Conservation (phyloP, 345 rosid species). For the Populus nigra region DNA sequence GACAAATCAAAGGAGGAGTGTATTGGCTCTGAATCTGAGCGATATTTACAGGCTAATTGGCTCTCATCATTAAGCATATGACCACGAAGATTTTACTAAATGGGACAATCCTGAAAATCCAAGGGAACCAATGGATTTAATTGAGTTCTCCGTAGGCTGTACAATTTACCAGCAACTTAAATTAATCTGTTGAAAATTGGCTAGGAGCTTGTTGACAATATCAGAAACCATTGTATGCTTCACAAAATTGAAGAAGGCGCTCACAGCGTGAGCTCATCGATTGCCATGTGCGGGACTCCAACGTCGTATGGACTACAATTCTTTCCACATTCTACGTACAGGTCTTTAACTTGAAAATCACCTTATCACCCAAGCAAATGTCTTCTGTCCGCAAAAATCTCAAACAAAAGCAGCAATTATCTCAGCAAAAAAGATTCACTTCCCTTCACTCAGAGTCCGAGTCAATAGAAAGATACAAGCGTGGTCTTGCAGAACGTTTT, state of each 20-base stretch:
- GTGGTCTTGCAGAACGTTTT: conserved; percentile 84
- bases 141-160: conserved; percentile 24
- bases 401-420: conserved; percentile 6
- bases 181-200: conserved; percentile 12
- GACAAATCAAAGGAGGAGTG: too few species aligned
- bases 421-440: conserved; percentile 16
- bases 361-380: conserved; percentile 32
- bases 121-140: conserved; percentile 23
- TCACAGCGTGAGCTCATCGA: conserved; percentile 19
- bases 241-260: not conserved
- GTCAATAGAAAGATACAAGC: conserved; percentile 72
- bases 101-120: conserved; percentile 15
- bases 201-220: conserved; percentile 4
- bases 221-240: conserved; percentile 9
- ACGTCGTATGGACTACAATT: not conserved
- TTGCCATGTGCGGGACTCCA: not conserved
- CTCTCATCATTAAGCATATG: conserved; percentile 32
- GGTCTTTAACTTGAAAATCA: conserved; percentile 6
- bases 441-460: conserved; percentile 66
- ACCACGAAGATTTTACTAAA: conserved; percentile 17
- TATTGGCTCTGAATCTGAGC: conserved; percentile 8
- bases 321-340: not conserved
- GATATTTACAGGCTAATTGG: conserved; percentile 38
- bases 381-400: conserved; percentile 9
- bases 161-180: conserved; percentile 31